These are phyloP conservation scores for Pholiota microspora DNA, from an alignment of 768 basidiomycete species.

Conservation along the genomic window DNA sequence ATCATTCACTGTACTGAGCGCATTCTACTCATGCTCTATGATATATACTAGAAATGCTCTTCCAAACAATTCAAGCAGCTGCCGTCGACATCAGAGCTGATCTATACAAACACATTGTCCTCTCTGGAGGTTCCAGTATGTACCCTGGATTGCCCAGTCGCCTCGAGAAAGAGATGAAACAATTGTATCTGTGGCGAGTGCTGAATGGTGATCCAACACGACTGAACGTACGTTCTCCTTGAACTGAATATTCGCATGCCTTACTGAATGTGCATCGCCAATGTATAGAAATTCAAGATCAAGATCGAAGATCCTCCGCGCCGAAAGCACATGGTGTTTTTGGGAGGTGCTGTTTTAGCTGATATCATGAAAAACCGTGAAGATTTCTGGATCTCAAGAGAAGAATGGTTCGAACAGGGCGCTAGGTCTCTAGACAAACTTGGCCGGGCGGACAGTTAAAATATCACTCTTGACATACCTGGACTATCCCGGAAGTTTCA, in stretches of 20 bases:
- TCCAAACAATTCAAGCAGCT: conserved; percentile 91
- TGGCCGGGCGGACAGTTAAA: conserved; percentile 43
- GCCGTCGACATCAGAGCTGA: conserved; percentile 88
- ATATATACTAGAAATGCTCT: conserved; percentile 75
- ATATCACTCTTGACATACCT: neutral
- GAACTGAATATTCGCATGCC: neutral
- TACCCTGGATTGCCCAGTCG: conserved; percentile 97
- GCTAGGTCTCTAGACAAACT: conserved; percentile 81
- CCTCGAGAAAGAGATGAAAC: conserved; percentile 99
- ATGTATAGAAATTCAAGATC: conserved; percentile 94
- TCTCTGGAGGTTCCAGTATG: conserved; percentile 98
- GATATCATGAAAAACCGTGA: conserved; percentile 97
- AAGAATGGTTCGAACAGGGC: conserved; percentile 96
- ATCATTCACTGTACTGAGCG: neutral
- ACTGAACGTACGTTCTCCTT: conserved; percentile 70
- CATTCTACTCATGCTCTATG: neutral
- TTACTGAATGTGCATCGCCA: neutral
- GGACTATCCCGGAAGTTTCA: neutral
- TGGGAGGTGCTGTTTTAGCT: conserved; percentile 96
- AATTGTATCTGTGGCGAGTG: conserved; percentile 92
- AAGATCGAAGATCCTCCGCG: conserved; percentile 97
- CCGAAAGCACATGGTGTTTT: conserved; percentile 99
- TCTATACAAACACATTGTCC: conserved; percentile 96
- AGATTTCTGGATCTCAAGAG: conserved; percentile 94
- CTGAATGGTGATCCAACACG: conserved; percentile 80